These are phyloP conservation scores for Venturia pyrina DNA, from an alignment of 2,329 filamentous ascomycete genomes.

Conservation along the genomic window DNA sequence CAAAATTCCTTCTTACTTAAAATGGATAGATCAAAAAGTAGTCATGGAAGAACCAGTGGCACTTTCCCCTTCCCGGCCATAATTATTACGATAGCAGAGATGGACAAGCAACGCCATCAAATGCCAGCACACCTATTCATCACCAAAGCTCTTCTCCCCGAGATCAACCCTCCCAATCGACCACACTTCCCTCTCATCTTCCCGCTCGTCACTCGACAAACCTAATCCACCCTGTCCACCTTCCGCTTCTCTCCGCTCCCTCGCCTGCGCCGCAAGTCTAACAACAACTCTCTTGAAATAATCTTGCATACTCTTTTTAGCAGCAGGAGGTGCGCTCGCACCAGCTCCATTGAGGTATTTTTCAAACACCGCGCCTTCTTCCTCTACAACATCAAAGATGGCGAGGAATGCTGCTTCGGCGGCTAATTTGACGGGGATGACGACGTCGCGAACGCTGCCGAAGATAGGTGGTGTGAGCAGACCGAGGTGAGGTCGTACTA, in stretches of 20 bases:
- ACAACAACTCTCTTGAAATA: conserved; percentile 93
- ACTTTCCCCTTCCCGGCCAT: not conserved
- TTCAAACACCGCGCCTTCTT: conserved; percentile 78
- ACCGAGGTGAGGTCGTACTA: conserved; percentile 71
- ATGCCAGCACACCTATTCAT: not conserved
- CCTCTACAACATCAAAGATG: conserved; percentile 81
- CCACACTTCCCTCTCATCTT: conserved; percentile 95
- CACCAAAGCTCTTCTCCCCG: conserved; percentile 37
- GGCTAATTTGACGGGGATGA: conserved; percentile 91
- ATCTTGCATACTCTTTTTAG: conserved; percentile 85
- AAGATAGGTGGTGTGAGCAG: conserved; percentile 79
- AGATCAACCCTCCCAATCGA: conserved; percentile 85
- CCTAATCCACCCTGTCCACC: conserved; percentile 80
- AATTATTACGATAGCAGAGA: too few relatives aligned
- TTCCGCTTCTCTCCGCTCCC: conserved; percentile 84
- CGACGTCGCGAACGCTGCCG: conserved; percentile 74
- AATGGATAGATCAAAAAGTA: too few relatives aligned
- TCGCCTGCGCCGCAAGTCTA: conserved; percentile 72
- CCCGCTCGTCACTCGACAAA: conserved; percentile 78
- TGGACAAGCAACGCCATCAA: not conserved
- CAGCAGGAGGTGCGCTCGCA: conserved; percentile 52
- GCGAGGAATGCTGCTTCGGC: conserved; percentile 91
- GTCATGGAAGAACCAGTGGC: too few relatives aligned
- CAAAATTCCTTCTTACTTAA: too few relatives aligned
- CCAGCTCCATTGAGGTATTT: conserved; percentile 68